A percentile compares a stretch with the other conserved stretches of the same genome.
These are phyloP conservation scores for Alternaria brassicae DNA, from an alignment of 2,329 filamentous ascomycete genomes.

Conservation along the genomic window DNA sequence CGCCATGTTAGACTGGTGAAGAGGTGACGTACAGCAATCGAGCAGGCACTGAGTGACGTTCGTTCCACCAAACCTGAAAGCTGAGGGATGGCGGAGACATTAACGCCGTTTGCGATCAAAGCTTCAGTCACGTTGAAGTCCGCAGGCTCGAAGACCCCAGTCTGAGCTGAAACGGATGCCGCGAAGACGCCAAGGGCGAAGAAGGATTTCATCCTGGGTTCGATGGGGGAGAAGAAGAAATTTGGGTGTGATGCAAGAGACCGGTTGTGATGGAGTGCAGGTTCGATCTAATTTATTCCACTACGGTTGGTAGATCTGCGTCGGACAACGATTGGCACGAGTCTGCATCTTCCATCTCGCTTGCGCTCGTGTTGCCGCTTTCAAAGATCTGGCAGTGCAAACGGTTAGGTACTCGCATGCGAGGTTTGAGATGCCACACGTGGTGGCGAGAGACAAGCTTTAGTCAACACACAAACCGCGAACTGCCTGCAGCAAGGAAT, in stretches of 20 bases:
- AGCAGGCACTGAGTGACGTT: slow-evolving; percentile 18
- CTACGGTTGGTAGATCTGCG: background rate
- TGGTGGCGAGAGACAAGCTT: background rate
- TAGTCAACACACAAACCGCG: background rate
- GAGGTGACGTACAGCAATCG: slow-evolving; percentile 30
- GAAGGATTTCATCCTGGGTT: slow-evolving; percentile 18
- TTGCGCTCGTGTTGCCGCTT: background rate
- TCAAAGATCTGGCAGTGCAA: background rate
- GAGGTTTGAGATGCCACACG: background rate
- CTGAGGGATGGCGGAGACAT: slow-evolving; percentile 29
- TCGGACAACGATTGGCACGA: slow-evolving; percentile 6
- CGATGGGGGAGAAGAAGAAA: background rate
- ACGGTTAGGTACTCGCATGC: background rate
- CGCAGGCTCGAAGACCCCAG: slow-evolving; percentile 23
- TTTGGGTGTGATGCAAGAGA: background rate
- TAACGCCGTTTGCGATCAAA: slow-evolving; percentile 26
- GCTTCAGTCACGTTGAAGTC: slow-evolving; percentile 31
- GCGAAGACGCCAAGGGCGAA: slow-evolving; percentile 17
- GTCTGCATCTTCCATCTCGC: slow-evolving; percentile 2
- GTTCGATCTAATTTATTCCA: slow-evolving; percentile 5
- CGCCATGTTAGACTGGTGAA: background rate
- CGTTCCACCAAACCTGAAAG: slow-evolving; percentile 11
- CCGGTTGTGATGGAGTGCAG: background rate
- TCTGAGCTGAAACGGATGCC: slow-evolving; percentile 17
- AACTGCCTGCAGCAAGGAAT: background rate